Percentiles rank a stretch among this genome's conserved stretches.
These are phyloP conservation scores for Iris macrosiphon DNA, from an alignment of 106 monocot genomes.

Conservation along the genomic window DNA sequence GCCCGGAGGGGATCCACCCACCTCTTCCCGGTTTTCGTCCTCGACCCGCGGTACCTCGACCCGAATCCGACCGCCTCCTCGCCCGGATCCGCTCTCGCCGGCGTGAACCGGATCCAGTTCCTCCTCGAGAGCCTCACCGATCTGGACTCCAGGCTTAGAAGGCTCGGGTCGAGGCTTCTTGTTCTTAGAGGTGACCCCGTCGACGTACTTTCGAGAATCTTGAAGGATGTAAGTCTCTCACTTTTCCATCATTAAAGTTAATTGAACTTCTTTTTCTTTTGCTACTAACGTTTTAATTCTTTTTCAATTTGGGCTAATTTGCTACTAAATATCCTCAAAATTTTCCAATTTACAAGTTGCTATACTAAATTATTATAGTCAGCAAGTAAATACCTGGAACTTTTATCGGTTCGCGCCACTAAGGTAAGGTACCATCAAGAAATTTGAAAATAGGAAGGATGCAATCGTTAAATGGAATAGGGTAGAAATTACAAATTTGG, in stretches of 20 bases:
- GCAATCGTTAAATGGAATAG: too few species aligned
- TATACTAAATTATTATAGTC: too few species aligned
- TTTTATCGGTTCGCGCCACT: too few species aligned
- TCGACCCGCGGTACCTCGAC: constrained; percentile 70
- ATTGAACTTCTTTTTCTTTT: background rate
- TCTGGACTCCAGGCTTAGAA: constrained; percentile 58
- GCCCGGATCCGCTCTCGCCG: constrained; percentile 62
- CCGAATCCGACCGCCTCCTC: constrained; percentile 62
- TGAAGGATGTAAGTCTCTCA: constrained; percentile 45
- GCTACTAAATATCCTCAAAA: too few species aligned
- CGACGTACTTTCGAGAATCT: constrained; percentile 21
- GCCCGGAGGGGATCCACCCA: constrained; percentile 25
- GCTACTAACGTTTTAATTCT: background rate
- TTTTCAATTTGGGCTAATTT: background rate
- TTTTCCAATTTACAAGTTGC: too few species aligned
- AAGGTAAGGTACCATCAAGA: too few species aligned
- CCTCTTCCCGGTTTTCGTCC: constrained; percentile 86
- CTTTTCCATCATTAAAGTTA: background rate
- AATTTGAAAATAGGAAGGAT: too few species aligned
- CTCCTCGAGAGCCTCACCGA: constrained; percentile 68
- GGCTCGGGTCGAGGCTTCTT: constrained; percentile 70
- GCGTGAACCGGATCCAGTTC: constrained; percentile 72
- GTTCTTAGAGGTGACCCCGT: constrained; percentile 59
- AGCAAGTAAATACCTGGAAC: too few species aligned
- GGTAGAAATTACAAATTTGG: too few species aligned